phyloP scores from a whole-genome alignment of 192 early-diverging fungal species.

The Backusella parvicylindrica region DNA sequence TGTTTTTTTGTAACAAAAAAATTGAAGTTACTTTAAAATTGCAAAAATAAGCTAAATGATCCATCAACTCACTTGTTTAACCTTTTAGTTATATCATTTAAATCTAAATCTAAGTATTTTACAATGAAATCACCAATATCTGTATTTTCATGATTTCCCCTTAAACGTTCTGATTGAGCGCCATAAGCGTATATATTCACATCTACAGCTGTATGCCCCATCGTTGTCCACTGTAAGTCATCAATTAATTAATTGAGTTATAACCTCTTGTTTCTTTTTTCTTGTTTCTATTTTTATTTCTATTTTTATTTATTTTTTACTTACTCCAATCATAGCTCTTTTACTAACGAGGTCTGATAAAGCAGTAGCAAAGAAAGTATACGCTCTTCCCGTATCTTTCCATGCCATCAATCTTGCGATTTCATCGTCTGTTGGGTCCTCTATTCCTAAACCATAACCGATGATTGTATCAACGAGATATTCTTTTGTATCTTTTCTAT shows the following conservation, averaged over 20 bases:
- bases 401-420: constrained; percentile 36
- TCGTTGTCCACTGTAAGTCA: constrained; percentile 67
- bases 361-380: constrained; percentile 38
- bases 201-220: constrained; percentile 92
- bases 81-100: constrained; percentile 43
- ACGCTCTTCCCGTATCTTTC: constrained; percentile 34
- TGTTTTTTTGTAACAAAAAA: background rate
- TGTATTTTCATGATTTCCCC: constrained; percentile 86
- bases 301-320: background rate
- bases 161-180: constrained; percentile 49
- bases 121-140: constrained; percentile 76
- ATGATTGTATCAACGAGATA: constrained; percentile 32
- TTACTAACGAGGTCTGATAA: constrained; percentile 48
- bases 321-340: constrained; percentile 59
- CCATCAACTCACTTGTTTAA: background rate
- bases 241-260: background rate
- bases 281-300: too few species aligned
- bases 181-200: constrained; percentile 93
- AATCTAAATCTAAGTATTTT: constrained; percentile 56
- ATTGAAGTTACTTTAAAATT: background rate
- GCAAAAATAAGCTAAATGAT: background rate
- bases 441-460: constrained; percentile 44
- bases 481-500: background rate
- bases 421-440: constrained; percentile 60
- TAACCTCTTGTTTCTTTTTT: background rate